Evolutionary conservation across 2,329 filamentous ascomycete species (phyloP).

Genomic region (Fusarium oxysporum): DNA sequence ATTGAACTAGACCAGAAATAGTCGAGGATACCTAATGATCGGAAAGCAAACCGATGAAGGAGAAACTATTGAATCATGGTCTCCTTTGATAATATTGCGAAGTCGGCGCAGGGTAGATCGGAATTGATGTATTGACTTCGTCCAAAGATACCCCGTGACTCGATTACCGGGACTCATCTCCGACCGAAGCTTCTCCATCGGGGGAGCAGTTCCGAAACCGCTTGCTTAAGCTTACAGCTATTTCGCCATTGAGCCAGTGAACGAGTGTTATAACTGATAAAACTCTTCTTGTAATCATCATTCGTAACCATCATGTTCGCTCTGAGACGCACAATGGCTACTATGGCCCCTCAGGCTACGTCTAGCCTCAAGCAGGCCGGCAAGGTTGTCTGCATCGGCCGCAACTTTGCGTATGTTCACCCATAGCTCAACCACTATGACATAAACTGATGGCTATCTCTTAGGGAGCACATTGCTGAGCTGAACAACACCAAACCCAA

Average conservation of each 20-base stretch:
- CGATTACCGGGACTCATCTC: slow-evolving; percentile 33
- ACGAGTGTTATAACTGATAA: background rate
- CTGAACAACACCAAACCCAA: slow-evolving; percentile 88
- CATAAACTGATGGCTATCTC: slow-evolving; percentile 14
- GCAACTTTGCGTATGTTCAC: slow-evolving; percentile 87
- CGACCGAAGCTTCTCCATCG: slow-evolving; percentile 45
- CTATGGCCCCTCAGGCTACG: slow-evolving; percentile 56
- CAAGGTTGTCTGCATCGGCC: slow-evolving; percentile 92
- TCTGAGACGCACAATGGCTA: slow-evolving; percentile 53
- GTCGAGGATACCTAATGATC: background rate
- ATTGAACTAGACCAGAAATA: background rate
- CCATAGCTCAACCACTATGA: background rate
- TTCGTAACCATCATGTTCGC: slow-evolving; percentile 49
- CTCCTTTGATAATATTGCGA: slow-evolving; percentile 7
- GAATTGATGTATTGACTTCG: background rate
- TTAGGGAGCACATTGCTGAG: slow-evolving; percentile 91
- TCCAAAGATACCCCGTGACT: slow-evolving; percentile 8
- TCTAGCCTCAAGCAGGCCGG: slow-evolving; percentile 64
- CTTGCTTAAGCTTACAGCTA: slow-evolving; percentile 7
- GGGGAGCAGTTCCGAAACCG: slow-evolving; percentile 37
- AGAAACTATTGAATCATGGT: background rate
- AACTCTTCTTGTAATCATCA: background rate
- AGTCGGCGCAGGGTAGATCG: slow-evolving; percentile 13
- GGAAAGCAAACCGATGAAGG: background rate
- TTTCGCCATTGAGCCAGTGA: slow-evolving; percentile 1